Base-by-base conservation (phyloP, 345 rosid species). In the Eucalyptus sp. region DNA sequence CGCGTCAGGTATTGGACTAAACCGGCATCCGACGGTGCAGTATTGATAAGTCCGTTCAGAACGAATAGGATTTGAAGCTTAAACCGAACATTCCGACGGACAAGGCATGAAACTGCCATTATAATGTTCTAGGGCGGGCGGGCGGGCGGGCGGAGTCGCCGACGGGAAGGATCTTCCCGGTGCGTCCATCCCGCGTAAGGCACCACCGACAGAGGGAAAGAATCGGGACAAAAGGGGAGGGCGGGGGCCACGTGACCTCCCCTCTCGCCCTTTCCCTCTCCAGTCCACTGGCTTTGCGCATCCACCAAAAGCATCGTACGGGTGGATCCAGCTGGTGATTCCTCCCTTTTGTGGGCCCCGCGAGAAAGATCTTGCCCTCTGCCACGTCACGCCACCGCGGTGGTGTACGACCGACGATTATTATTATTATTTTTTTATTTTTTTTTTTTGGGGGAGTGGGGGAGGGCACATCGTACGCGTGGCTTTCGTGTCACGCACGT, bases 21-120 rank as follows among this genome's bases (percentile, higher is more conserved):
- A 27, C 0, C 14, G 6, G 12, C 64, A 58, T 11, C 4, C 0
- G 15, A 25, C 0, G 7, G 13, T 58, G 7, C 3, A 60, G 8
- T 5, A 62, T 12, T 0, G 33, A 1, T 0, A 4, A 6, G 33
- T 62, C 0, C 1, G 17, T 62, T 29, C 4, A 6, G 0, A 29
- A 29, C 1, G 4, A 27, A 29, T 27, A 12, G 17, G 8, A 62
- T 62, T 29, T 13, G 16, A 13, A 17, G 16, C 8, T 13, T 12
- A 29, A 29, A 62, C 2, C 8, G 17, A 62, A 62, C 68, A 3
- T 62, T 62, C 33, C 8, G 4, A 62, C 1, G 11, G 13, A 4
- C 0, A 3, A 2, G 22, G 2, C 2, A 0, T 1, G 22, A 18
- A 52, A 52, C 24, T 52, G 22, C 10, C 56, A 3, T 24, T 24